Conservation (phyloP, 208 protist species). For the Plasmodiophora brassicae region DNA sequence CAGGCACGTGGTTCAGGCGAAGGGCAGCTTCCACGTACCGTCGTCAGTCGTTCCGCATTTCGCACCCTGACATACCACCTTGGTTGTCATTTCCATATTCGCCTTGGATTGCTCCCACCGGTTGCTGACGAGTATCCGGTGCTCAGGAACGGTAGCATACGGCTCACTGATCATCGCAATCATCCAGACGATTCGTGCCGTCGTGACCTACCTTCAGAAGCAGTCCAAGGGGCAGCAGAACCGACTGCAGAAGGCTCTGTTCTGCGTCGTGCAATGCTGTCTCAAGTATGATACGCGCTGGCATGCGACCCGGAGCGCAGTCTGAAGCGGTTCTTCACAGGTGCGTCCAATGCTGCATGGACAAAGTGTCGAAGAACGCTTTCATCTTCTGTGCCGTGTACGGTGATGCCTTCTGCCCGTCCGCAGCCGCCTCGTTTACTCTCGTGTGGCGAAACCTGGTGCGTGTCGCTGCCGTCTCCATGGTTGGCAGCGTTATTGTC, state of each 20-base stretch:
- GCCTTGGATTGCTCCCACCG: too few species aligned
- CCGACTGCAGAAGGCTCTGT: conserved; percentile 24
- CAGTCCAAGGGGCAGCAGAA: conserved; percentile 24
- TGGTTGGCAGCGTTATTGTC: conserved; percentile 20
- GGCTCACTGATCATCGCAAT: conserved; percentile 54
- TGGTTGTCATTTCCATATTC: conserved; percentile 10
- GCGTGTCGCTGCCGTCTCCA: conserved; percentile 25
- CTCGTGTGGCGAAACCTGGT: conserved; percentile 40
- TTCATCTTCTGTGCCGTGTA: conserved; percentile 31
- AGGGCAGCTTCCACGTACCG: neutral
- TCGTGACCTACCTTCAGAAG: conserved; percentile 41
- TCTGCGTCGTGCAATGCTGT: conserved; percentile 32
- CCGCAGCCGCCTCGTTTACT: neutral
- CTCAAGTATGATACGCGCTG: neutral
- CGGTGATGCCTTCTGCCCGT: conserved; percentile 32
- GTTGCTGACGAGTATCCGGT: neutral
- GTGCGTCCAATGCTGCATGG: conserved; percentile 30
- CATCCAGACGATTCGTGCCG: conserved; percentile 22
- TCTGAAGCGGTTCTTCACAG: neutral
- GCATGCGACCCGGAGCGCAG: neutral
- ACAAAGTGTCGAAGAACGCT: conserved; percentile 42
- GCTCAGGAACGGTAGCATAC: conserved; percentile 45
- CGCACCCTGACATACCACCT: conserved; percentile 46
- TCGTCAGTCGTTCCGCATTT: neutral
- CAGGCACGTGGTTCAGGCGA: neutral